Evolutionary conservation across 371 early-diverging fungal species (phyloP).

Genomic region (Mortierella sp.): DNA sequence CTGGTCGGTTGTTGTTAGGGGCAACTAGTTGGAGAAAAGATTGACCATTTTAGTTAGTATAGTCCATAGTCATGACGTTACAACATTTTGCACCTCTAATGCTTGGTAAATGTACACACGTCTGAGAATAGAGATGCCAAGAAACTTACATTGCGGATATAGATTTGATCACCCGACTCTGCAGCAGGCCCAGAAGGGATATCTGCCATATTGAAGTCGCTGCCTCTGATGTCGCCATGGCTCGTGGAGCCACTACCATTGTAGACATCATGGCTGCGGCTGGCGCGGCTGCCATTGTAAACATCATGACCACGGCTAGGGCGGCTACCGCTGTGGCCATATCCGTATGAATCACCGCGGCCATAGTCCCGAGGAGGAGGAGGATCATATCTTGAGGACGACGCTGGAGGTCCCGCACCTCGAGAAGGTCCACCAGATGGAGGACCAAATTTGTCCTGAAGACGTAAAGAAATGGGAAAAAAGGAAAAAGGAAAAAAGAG

Average conservation of each 20-base stretch:
- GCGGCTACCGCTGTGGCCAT: background rate
- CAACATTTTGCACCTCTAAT: no score
- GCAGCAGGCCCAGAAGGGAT: constrained; percentile 52
- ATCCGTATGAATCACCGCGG: constrained; percentile 20
- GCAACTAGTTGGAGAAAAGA: constrained; percentile 58
- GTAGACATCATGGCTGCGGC: constrained; percentile 2
- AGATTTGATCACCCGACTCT: constrained; percentile 61
- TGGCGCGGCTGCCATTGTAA: background rate
- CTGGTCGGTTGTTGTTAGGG: constrained; percentile 74
- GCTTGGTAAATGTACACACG: background rate
- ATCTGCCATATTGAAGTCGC: constrained; percentile 18
- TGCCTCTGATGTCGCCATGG: constrained; percentile 19
- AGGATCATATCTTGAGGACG: constrained; percentile 12
- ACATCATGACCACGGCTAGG: background rate
- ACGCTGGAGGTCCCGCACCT: background rate
- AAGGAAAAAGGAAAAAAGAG: background rate
- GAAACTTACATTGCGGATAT: constrained; percentile 67
- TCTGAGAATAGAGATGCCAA: background rate
- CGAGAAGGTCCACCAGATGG: constrained; percentile 29
- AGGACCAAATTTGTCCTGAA: constrained; percentile 51
- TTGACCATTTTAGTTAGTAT: background rate
- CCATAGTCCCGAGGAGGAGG: constrained; percentile 6
- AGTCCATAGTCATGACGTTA: background rate
- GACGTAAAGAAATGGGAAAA: background rate
- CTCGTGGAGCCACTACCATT: constrained; percentile 8